phyloP scores from a whole-genome alignment of 1,284 basidiomycete genomes.

The Ceratobasidium sp. region DNA sequence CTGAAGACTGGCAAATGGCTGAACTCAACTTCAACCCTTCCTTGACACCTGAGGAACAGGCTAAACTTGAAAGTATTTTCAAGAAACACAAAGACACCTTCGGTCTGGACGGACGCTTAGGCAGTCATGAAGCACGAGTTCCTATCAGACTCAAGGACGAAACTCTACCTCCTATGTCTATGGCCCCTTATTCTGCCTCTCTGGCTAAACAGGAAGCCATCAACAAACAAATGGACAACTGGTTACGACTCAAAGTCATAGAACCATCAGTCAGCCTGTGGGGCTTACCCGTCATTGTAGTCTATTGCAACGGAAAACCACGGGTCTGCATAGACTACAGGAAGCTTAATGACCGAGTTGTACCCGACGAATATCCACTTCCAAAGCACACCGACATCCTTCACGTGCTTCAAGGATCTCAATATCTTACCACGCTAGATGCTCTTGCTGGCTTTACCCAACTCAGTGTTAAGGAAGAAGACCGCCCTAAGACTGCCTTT shows the following conservation, averaged over 20 bases:
- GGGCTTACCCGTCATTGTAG: slow-evolving; percentile 56
- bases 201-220: slow-evolving; percentile 57
- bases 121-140: slow-evolving; percentile 50
- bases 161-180: slow-evolving; percentile 49
- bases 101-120: slow-evolving; percentile 54
- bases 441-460: slow-evolving; percentile 62
- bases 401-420: slow-evolving; percentile 55
- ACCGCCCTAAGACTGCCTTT: slow-evolving; percentile 59
- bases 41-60: slow-evolving; percentile 22
- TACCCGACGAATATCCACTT: slow-evolving; percentile 62
- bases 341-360: slow-evolving; percentile 56
- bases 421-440: slow-evolving; percentile 58
- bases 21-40: too few relatives aligned
- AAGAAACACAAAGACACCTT: slow-evolving; percentile 50
- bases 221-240: slow-evolving; percentile 55
- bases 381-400: slow-evolving; percentile 60
- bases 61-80: slow-evolving; percentile 32
- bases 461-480: slow-evolving; percentile 54
- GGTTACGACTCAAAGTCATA: slow-evolving; percentile 56
- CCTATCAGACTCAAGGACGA: slow-evolving; percentile 43
- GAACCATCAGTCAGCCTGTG: slow-evolving; percentile 58
- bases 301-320: slow-evolving; percentile 55
- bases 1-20: too few relatives aligned
- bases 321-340: slow-evolving; percentile 57
- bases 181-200: slow-evolving; percentile 54